phyloP scores from a whole-genome alignment of 345 rosid genomes.

The Lepidium africanum region DNA sequence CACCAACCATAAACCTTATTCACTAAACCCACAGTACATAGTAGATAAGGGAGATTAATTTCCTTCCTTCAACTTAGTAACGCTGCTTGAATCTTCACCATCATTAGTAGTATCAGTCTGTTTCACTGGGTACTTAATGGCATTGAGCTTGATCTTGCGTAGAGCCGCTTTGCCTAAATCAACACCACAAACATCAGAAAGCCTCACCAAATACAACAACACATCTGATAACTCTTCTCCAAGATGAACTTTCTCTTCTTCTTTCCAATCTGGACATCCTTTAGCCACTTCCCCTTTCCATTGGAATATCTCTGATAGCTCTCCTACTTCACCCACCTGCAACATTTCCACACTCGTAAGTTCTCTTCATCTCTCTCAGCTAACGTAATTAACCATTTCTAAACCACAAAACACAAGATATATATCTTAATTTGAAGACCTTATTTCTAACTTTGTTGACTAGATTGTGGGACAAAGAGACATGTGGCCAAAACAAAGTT shows the following conservation, averaged over 20 bases:
- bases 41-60: neutral
- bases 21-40: neutral
- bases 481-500: neutral
- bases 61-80: neutral
- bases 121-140: slow-evolving; percentile 66
- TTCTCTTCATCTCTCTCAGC: neutral
- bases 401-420: neutral
- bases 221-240: slow-evolving; percentile 96
- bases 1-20: neutral
- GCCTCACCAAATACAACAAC: slow-evolving; percentile 77
- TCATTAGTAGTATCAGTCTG: slow-evolving; percentile 12
- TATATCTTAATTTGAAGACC: neutral
- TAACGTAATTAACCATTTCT: neutral
- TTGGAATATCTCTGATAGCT: slow-evolving; percentile 87
- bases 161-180: slow-evolving; percentile 81
- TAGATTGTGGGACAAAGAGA: neutral
- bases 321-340: slow-evolving; percentile 94
- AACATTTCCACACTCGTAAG: neutral
- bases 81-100: slow-evolving; percentile 10
- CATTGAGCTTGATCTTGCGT: slow-evolving; percentile 69
- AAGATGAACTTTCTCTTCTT: slow-evolving; percentile 71
- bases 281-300: slow-evolving; percentile 93
- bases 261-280: slow-evolving; percentile 82
- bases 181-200: slow-evolving; percentile 73
- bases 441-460: neutral